Conservation (phyloP, 202 grass and related monocot genomes). For the Cymbopogon flexuosus region DNA sequence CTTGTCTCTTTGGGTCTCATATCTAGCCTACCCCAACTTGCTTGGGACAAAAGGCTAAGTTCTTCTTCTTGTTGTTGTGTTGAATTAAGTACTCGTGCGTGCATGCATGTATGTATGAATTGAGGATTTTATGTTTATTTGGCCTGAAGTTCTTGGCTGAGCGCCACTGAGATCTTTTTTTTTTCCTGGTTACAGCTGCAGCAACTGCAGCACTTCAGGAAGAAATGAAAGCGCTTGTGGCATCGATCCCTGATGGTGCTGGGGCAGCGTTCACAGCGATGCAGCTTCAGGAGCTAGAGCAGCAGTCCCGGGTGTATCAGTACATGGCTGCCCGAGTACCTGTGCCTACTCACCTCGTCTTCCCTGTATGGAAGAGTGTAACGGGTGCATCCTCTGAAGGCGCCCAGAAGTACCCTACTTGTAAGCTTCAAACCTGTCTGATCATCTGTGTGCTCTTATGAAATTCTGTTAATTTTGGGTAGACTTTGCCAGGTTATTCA, state of each 20-base stretch:
- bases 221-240: slow-evolving; percentile 46
- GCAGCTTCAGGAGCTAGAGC: slow-evolving; percentile 77
- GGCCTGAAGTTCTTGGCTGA: not conserved
- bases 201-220: slow-evolving; percentile 46
- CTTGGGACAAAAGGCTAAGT: too few species aligned
- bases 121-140: not conserved
- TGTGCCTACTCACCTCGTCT: slow-evolving; percentile 76
- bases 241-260: slow-evolving; percentile 54
- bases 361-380: slow-evolving; percentile 73
- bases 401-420: slow-evolving; percentile 70
- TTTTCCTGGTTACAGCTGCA: slow-evolving; percentile 30
- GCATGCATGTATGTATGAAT: not conserved
- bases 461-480: not conserved
- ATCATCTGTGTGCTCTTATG: not conserved
- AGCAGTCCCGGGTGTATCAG: slow-evolving; percentile 68
- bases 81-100: not conserved
- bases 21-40: too few species aligned
- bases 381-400: slow-evolving; percentile 64
- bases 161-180: slow-evolving; percentile 1
- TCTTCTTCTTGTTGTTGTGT: not conserved
- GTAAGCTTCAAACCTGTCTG: slow-evolving; percentile 40
- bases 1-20: too few species aligned
- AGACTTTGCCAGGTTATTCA: not conserved
- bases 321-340: slow-evolving; percentile 78
- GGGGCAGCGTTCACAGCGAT: slow-evolving; percentile 52